These are phyloP conservation scores for Neoconidiobolus thromboides DNA, from an alignment of 371 early-diverging fungal species.

Conservation along the genomic window DNA sequence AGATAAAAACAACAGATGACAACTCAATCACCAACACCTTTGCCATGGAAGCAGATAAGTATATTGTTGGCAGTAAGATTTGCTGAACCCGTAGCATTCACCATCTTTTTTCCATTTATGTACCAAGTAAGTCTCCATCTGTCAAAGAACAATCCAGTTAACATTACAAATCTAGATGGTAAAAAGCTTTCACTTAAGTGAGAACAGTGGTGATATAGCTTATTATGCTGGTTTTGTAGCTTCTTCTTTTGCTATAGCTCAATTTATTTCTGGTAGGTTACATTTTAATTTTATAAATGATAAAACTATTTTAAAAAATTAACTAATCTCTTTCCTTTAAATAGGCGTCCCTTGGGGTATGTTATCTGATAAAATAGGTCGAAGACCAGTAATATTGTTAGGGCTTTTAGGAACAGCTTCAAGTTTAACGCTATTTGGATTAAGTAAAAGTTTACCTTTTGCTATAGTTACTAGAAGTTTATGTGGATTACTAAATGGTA, in stretches of 20 bases:
- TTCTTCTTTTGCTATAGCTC: constrained; percentile 38
- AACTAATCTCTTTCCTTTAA: not conserved
- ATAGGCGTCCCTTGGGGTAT: constrained; percentile 25
- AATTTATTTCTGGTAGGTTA: constrained; percentile 29
- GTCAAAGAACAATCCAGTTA: constrained; percentile 1
- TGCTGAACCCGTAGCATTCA: constrained; percentile 38
- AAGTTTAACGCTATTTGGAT: constrained; percentile 48
- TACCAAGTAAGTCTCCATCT: constrained; percentile 16
- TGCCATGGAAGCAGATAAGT: constrained; percentile 30
- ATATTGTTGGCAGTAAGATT: constrained; percentile 36
- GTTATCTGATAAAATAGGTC: constrained; percentile 42
- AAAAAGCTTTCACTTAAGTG: constrained; percentile 27
- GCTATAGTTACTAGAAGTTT: constrained; percentile 41
- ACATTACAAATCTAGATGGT: constrained; percentile 22
- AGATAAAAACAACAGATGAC: too few relatives aligned
- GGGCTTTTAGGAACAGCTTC: constrained; percentile 57
- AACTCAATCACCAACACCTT: constrained; percentile 12
- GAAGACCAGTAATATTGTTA: constrained; percentile 56
- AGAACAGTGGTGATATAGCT: constrained; percentile 30
- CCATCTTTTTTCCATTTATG: constrained; percentile 36
- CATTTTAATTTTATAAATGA: not conserved
- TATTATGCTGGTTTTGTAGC: constrained; percentile 44
- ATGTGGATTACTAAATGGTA: constrained; percentile 63
- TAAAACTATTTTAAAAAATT: not conserved
- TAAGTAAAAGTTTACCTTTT: constrained; percentile 38